Evolutionary conservation across 1,284 basidiomycete genomes (phyloP), one percentile per base, ranked within the genome.

Genomic region (Ceratobasidium sp.): DNA sequence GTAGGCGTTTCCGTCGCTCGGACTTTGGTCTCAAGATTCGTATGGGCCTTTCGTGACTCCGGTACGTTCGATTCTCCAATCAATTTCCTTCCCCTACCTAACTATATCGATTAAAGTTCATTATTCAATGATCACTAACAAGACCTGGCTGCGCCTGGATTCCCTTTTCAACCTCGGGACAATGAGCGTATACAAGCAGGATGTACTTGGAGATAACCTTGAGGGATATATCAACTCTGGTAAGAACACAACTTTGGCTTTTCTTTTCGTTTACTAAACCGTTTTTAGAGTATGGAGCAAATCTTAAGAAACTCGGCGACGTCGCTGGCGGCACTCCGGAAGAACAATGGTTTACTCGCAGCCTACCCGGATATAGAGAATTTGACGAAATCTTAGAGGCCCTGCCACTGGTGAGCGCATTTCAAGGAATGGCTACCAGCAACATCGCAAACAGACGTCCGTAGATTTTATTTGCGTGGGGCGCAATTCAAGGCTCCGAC

Each of bases 111-210:
- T 45, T 57, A 59, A 47, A 72, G 65, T 31, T 72, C 65, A 41
- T n/a, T 73, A 74, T 48, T 29, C 63, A 1, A 24, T 59, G n/a
- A 29, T 76, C 7, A 76, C 75, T 11, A 72, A 76, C 36, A 19
- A 29, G 6, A 17, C 17, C 9, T 76, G 71, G 41, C 56, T 63
- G 7, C 51, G 62, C 6, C 75, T 76, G 73, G 33, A 22, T n/a
- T 33, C 59, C 11, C n/a, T 76, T 1, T 33, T 27, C 33, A 56
- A 36, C 5, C 62, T 76, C 27, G 64, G 73, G 8, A 56, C 56
- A n/a, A 45, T 53, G 7, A 27, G 11, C 5, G 19, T 53, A 33
- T 69, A 29, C 27, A 74, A 65, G 27, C 53, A 75, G 50, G 75
- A 76, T 33, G 47, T 74, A 29, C 41, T 76, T 19, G 51, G 57